Base-by-base conservation (phyloP, 2,329 filamentous ascomycete genomes). In the Mollisiaceae sp. region DNA sequence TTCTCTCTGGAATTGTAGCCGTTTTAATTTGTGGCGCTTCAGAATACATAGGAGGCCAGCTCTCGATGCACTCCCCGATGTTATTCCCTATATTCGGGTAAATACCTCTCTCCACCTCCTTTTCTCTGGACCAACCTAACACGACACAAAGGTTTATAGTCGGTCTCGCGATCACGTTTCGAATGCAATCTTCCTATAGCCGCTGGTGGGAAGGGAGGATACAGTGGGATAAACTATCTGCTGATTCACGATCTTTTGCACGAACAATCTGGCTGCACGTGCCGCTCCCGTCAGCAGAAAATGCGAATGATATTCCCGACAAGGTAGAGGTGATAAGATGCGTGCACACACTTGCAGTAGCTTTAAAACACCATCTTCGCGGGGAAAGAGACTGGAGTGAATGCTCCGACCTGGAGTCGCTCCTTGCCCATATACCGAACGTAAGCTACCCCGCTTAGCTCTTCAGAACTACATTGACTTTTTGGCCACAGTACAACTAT, bases 171-270 rank as follows among this genome's bases (percentile, higher is more conserved):
- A 68, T 68, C 22, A 61, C 66, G 24, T 68, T 68, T 57, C 63
- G 66, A n/a, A 68, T 68, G 66, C 66, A 68, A 65, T 60, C 66
- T 9, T 68, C 66, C 12, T 68, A 68, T 38, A 66, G 54, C 43
- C 60, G 66, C 6, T 68, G 66, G 66, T 68, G 66, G 66, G 66
- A 68, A 14, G 66, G 66, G 8, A 60, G 66, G 18, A 64, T 59
- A 36, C 66, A 68, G 62, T 68, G 66, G 66, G 66, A 68, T 63
- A 63, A 55, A 59, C n/a, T 68, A 47, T 68, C 66, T 15, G 58
- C 66, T 2, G 39, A 39, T 41, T 68, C 66, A 9, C 60, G 66
- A n/a, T 60, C 60, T n/a, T 68, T 68, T 59, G 66, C 66, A 36
- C 50, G 66, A 55, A 68, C 66, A 41, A 32, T 68, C 24, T 68